phyloP scores from a whole-genome alignment of 257 asterid genomes.

The Nicotiana sylvestris region DNA sequence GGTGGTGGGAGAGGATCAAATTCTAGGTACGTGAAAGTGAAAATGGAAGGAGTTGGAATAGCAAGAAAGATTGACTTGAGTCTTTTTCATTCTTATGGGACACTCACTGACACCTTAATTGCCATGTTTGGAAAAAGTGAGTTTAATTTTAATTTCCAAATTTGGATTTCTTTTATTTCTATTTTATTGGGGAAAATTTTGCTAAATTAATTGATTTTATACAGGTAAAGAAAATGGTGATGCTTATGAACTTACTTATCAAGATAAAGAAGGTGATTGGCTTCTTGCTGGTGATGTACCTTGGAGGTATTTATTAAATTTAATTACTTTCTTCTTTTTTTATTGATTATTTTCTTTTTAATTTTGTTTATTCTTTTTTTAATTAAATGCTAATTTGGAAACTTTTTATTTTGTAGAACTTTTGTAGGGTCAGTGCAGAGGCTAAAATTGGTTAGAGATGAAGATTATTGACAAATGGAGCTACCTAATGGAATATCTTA shows the following conservation, averaged over 20 bases:
- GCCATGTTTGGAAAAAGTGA: constrained; percentile 53
- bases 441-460: constrained; percentile 43
- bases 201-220: not conserved
- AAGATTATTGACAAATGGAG: not conserved
- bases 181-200: not conserved
- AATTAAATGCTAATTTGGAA: not conserved
- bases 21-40: constrained; percentile 55
- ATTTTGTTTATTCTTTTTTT: not conserved
- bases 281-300: constrained; percentile 50
- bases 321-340: not conserved
- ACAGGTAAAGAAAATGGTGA: constrained; percentile 37
- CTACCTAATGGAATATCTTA: not conserved
- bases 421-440: constrained; percentile 47
- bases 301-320: constrained; percentile 47
- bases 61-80: constrained; percentile 55
- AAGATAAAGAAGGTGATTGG: constrained; percentile 71
- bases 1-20: constrained; percentile 15
- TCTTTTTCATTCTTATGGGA: constrained; percentile 28
- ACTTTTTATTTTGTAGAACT: constrained; percentile 33
- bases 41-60: constrained; percentile 74
- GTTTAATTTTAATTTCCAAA: not conserved
- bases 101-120: constrained; percentile 36
- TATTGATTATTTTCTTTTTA: not conserved
- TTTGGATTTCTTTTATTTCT: not conserved
- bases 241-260: constrained; percentile 44